A percentile compares a stretch with the other conserved stretches of the same genome.
Evolutionary conservation across 441 rosid species (phyloP).

Genomic region (Adansonia rubrostipa): DNA sequence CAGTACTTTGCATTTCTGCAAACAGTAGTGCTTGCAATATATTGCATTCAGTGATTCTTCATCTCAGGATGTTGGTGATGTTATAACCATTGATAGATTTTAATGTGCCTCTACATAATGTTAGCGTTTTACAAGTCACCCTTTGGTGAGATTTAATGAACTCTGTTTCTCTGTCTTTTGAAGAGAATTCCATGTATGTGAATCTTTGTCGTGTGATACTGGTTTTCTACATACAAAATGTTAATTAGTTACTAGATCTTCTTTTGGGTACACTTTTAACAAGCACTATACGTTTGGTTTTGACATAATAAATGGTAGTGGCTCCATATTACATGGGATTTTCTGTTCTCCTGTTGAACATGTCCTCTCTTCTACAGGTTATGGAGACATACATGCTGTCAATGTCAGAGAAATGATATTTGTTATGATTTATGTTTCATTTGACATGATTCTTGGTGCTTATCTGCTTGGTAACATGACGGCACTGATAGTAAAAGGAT

Average conservation of each 20-base stretch:
- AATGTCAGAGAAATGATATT: constrained; percentile 73
- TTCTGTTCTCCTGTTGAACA: background rate
- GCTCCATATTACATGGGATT: background rate
- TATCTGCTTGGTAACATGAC: constrained; percentile 78
- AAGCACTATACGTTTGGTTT: background rate
- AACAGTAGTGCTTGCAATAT: background rate
- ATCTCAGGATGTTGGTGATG: background rate
- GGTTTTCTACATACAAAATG: background rate
- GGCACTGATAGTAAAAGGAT: constrained; percentile 74
- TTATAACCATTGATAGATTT: background rate
- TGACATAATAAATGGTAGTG: background rate
- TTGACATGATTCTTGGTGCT: constrained; percentile 76
- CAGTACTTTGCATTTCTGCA: background rate
- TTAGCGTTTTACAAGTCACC: background rate
- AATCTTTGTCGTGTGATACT: background rate
- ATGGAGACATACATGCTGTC: constrained; percentile 78
- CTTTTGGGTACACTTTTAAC: background rate
- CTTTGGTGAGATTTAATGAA: background rate
- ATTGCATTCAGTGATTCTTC: background rate
- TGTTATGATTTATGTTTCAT: constrained; percentile 64
- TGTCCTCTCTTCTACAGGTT: constrained; percentile 44
- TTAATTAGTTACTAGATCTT: background rate
- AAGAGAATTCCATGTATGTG: background rate
- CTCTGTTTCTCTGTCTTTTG: background rate
- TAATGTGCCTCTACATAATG: background rate